Base-by-base conservation (phyloP, 2,329 filamentous ascomycete genomes). In the Alternaria triticimaculans region DNA sequence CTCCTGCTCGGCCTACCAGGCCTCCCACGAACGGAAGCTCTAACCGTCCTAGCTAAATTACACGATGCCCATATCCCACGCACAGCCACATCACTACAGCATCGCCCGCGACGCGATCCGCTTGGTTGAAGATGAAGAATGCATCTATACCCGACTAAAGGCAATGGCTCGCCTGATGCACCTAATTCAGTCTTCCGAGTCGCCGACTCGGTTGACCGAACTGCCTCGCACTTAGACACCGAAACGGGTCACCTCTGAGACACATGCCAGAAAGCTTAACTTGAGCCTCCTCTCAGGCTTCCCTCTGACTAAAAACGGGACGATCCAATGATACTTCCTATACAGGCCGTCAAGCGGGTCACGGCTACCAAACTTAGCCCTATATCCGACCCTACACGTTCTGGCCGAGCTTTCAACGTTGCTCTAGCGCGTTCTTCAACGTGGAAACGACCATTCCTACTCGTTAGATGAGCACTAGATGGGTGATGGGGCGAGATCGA, bases 271-370 rank as follows among this genome's bases (percentile, higher is more conserved):
- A 53, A 63, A 62, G 68, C 56, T 69, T 64, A 49, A 58, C 51
- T 69, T 63, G 60, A 69, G 62, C 66, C 64, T 68, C 65, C 43
- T 60, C 58, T 60, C 58, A 62, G 61, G 62, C 65, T 49, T 23
- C 53, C 61, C 25, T 61, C 64, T 58, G 33, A 59, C 62, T 63
- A 60, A 49, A 54, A 51, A 10, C 45, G n/a, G 25, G 41, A 56
- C 46, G 45, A 50, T 54, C 57, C 67, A 68, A 68, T 62, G n/a
- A 56, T 12, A 12, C 20, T 33, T 43, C 37, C 50, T 28, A 37
- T 41, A 49, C 21, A 26, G 56, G 50, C 48, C 20, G 33, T 62
- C 20, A 26, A 53, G 49, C 49, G 43, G 55, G 20, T 48, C 43
- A 56, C 37, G 48, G 43, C 55, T 50, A 56, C 50, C 63, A 70